Evolutionary conservation across 108 stramenopile species (phyloP).

Genomic region (Mayamaea pseudoterrestris): DNA sequence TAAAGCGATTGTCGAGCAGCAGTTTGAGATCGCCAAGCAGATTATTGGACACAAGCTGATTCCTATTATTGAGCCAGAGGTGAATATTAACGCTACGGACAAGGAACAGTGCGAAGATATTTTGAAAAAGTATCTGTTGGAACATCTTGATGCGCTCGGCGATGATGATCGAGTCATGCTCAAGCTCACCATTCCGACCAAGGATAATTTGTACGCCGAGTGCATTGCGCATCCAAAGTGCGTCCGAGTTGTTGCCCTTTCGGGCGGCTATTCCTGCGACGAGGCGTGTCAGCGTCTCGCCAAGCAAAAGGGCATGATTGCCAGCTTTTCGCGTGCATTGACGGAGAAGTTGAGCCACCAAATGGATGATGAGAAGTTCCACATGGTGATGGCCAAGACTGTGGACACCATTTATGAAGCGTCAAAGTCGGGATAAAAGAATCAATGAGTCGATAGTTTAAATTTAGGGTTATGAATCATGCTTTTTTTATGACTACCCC

Average conservation of each 20-base stretch:
- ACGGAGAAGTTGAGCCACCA: slow-evolving; percentile 47
- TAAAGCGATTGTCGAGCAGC: slow-evolving; percentile 64
- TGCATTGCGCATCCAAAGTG: slow-evolving; percentile 55
- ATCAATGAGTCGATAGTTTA: too few relatives aligned
- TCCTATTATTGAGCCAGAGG: slow-evolving; percentile 79
- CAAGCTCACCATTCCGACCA: slow-evolving; percentile 56
- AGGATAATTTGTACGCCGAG: slow-evolving; percentile 46
- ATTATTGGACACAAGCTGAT: slow-evolving; percentile 46
- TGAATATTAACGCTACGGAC: slow-evolving; percentile 45
- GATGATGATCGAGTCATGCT: slow-evolving; percentile 47
- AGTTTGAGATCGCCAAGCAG: slow-evolving; percentile 60
- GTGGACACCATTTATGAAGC: slow-evolving; percentile 50
- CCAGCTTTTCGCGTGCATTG: slow-evolving; percentile 68
- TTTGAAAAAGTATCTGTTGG: slow-evolving; percentile 33
- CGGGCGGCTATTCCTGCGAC: slow-evolving; percentile 57
- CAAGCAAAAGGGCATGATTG: slow-evolving; percentile 58
- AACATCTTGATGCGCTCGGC: slow-evolving; percentile 38
- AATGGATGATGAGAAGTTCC: slow-evolving; percentile 45
- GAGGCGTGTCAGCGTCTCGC: slow-evolving; percentile 40
- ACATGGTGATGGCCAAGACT: slow-evolving; percentile 33
- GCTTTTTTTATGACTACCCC: too few relatives aligned
- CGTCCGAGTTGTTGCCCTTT: slow-evolving; percentile 59
- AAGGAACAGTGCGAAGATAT: slow-evolving; percentile 53
- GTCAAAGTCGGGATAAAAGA: slow-evolving; percentile 11
- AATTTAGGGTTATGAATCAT: too few relatives aligned